Conservation (phyloP, 1,284 basidiomycete species). For the Pholiota adiposa region DNA sequence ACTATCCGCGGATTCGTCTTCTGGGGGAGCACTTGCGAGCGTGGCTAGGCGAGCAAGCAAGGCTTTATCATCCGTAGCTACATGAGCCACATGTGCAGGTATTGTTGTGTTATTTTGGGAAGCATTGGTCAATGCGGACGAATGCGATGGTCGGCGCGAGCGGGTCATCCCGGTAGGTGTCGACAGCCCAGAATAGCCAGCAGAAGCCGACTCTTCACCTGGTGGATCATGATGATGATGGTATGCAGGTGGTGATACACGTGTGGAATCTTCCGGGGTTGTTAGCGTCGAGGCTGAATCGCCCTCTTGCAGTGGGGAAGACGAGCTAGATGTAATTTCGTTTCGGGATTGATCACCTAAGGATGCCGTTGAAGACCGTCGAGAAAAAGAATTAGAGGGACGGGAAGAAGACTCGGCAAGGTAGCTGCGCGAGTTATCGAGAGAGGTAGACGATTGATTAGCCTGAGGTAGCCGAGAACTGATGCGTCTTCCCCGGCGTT, state of each 20-base stretch:
- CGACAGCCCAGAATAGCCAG: constrained; percentile 13
- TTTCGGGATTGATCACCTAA: constrained; percentile 15
- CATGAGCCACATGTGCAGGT: constrained; percentile 52
- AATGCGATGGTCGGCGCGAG: constrained; percentile 28
- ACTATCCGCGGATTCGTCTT: constrained; percentile 22
- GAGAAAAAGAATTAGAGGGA: constrained; percentile 26
- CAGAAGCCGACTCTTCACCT: constrained; percentile 13
- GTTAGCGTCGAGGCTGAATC: constrained; percentile 1
- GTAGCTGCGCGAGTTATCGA: constrained; percentile 21
- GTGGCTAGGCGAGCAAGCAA: constrained; percentile 60
- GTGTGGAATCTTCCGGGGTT: constrained; percentile 7
- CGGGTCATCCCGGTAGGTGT: constrained; percentile 11
- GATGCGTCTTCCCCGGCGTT: constrained; percentile 49
- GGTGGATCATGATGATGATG: constrained; percentile 29
- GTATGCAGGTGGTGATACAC: constrained; percentile 41
- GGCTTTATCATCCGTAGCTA: constrained; percentile 77
- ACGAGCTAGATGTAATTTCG: constrained; percentile 5
- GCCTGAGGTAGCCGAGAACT: constrained; percentile 26
- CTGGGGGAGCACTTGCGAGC: constrained; percentile 59
- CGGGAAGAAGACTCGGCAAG: constrained; percentile 17
- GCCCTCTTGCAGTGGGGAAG: constrained; percentile 12
- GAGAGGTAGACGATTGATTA: constrained; percentile 30
- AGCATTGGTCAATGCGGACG: constrained; percentile 20
- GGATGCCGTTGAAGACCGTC: constrained; percentile 28
- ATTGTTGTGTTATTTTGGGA: constrained; percentile 21